Percentiles rank a stretch among this genome's conserved stretches.
Conservation (phyloP, 2,329 filamentous ascomycete species). For the Alternaria panax region DNA sequence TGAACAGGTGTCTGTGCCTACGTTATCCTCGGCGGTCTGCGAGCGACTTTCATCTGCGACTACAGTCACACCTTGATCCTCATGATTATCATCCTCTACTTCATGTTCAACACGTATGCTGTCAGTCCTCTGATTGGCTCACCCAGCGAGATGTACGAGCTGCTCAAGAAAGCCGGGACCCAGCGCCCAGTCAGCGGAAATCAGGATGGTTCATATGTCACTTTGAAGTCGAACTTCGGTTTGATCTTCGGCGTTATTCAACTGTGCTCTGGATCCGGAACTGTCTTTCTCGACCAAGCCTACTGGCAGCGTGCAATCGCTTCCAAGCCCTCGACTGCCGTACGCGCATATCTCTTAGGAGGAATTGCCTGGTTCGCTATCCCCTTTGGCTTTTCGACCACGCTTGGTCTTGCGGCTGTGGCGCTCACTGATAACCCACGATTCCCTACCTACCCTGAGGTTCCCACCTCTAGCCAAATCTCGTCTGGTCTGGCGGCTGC, state of each 20-base stretch:
- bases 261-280: constrained; percentile 48
- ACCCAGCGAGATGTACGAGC: constrained; percentile 51
- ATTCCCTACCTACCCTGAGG: constrained; percentile 55
- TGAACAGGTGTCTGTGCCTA: constrained; percentile 44
- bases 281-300: constrained; percentile 54
- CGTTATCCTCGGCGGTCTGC: constrained; percentile 47
- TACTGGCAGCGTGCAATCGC: constrained; percentile 57
- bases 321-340: constrained; percentile 38
- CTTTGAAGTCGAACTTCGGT: constrained; percentile 52
- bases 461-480: constrained; percentile 35
- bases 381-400: constrained; percentile 57
- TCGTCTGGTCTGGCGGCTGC: constrained; percentile 40
- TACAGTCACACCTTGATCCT: constrained; percentile 53
- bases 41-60: constrained; percentile 54
- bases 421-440: constrained; percentile 54
- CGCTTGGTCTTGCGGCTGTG: constrained; percentile 55
- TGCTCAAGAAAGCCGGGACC: constrained; percentile 48
- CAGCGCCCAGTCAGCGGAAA: constrained; percentile 51
- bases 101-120: constrained; percentile 54
- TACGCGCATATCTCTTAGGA: constrained; percentile 48
- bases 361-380: constrained; percentile 60
- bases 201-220: constrained; percentile 52
- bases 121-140: constrained; percentile 51
- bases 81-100: constrained; percentile 56
- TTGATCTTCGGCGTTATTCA: constrained; percentile 57